These are phyloP conservation scores for Penicillium sp. DNA, from an alignment of 2,329 filamentous ascomycete species.

Conservation along the genomic window DNA sequence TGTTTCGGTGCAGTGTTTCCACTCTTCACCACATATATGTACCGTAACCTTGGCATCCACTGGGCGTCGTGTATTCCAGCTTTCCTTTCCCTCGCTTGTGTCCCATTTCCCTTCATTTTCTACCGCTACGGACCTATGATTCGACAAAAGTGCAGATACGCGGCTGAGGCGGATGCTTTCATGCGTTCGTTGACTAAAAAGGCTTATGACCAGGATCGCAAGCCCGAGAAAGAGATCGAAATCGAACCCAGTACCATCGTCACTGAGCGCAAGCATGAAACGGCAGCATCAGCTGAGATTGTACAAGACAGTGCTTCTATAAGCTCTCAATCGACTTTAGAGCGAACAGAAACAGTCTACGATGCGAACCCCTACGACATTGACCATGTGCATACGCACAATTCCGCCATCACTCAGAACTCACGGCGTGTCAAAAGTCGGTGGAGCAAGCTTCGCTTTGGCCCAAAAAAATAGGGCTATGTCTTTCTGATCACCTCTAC, in stretches of 20 bases:
- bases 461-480: not conserved
- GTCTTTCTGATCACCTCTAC: no score
- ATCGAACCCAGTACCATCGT: not conserved
- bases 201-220: not conserved
- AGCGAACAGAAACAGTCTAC: constrained; percentile 23
- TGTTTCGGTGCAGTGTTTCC: constrained; percentile 49
- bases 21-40: constrained; percentile 48
- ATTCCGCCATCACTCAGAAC: constrained; percentile 32
- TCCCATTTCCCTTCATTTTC: constrained; percentile 45
- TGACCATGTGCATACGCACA: constrained; percentile 38
- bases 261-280: not conserved
- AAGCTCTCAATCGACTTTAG: constrained; percentile 17
- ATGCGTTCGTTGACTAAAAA: constrained; percentile 32
- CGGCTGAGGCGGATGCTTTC: constrained; percentile 37
- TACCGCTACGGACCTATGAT: constrained; percentile 42
- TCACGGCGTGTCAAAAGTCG: constrained; percentile 15
- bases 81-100: constrained; percentile 44
- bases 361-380: constrained; percentile 39
- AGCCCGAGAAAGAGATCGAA: not conserved
- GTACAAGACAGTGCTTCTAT: constrained; percentile 2
- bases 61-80: constrained; percentile 49
- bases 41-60: constrained; percentile 45
- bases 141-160: constrained; percentile 43
- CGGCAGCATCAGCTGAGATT: not conserved
- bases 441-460: constrained; percentile 13